Evolutionary conservation across 2,329 filamentous ascomycete species (phyloP).

Genomic region (Ampelomyces quisqualis): DNA sequence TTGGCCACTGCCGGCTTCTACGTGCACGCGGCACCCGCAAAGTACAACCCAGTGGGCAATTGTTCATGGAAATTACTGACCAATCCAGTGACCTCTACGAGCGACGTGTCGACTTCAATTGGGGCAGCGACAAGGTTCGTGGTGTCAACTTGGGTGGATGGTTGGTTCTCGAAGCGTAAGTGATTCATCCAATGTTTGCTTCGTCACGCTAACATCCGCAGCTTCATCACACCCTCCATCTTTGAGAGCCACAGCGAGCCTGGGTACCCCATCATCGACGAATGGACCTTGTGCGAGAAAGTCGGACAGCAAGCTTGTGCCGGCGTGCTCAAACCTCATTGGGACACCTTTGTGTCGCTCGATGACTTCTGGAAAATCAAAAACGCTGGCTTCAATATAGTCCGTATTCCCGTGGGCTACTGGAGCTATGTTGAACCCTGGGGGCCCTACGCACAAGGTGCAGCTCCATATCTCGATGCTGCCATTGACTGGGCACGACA

Average conservation of each 20-base stretch:
- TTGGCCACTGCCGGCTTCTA: conserved; percentile 10
- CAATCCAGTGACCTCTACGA: conserved; percentile 5
- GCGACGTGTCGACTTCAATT: conserved; percentile 37
- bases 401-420: conserved; percentile 60
- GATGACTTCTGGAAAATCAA: conserved; percentile 58
- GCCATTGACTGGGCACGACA: conserved; percentile 59
- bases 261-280: conserved; percentile 47
- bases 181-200: background rate
- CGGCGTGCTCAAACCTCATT: conserved; percentile 51
- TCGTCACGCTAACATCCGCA: conserved; percentile 10
- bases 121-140: conserved; percentile 47
- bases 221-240: conserved; percentile 59
- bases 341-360: conserved; percentile 53
- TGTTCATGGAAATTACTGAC: conserved; percentile 2
- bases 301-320: conserved; percentile 50
- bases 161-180: conserved; percentile 38
- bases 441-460: conserved; percentile 47
- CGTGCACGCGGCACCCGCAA: conserved; percentile 20
- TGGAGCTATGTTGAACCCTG: conserved; percentile 52
- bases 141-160: conserved; percentile 41
- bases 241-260: conserved; percentile 44
- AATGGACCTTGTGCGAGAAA: conserved; percentile 53
- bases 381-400: conserved; percentile 59
- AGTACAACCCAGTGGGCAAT: conserved; percentile 8
- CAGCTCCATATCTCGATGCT: conserved; percentile 55